Conservation (phyloP, 176 grass and related monocot genomes). For the Elaeis guineensis region DNA sequence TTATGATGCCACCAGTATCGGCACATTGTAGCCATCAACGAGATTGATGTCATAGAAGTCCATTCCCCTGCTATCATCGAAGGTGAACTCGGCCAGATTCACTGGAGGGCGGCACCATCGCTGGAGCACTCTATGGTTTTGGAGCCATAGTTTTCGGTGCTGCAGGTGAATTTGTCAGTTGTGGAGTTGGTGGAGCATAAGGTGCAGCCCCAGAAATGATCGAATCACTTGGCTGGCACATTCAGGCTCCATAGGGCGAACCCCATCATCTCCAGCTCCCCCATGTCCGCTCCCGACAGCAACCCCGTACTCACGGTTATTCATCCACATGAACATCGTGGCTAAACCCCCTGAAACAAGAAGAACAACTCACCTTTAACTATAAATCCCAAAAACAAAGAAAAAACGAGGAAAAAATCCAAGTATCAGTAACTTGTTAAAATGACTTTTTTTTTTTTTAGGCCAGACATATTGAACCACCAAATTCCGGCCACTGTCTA, state of each 20-base stretch:
- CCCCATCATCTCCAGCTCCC: constrained; percentile 48
- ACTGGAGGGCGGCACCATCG: constrained; percentile 46
- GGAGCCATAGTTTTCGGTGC: constrained; percentile 68
- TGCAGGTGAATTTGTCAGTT: constrained; percentile 54
- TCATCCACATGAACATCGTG: constrained; percentile 66
- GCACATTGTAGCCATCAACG: constrained; percentile 33
- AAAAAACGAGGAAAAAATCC: constrained; percentile 6
- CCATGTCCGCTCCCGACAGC: constrained; percentile 66
- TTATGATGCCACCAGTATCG: constrained; percentile 63
- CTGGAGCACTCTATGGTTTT: constrained; percentile 55
- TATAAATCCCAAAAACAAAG: no score
- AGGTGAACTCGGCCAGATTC: constrained; percentile 82
- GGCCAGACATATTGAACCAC: neutral
- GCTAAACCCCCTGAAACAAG: constrained; percentile 37
- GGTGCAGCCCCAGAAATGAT: constrained; percentile 84
- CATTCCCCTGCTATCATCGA: constrained; percentile 53
- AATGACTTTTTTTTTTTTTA: neutral
- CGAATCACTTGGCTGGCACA: constrained; percentile 63
- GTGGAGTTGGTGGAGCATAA: constrained; percentile 55
- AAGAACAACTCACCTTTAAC: no score
- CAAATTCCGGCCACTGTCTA: neutral
- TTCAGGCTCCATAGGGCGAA: constrained; percentile 45
- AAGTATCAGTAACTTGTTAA: constrained; percentile 20
- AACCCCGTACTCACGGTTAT: constrained; percentile 64
- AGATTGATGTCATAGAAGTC: no score